Evolutionary conservation across 2,329 filamentous ascomycete genomes (phyloP).

Genomic region (Clarireedia monteithiana): DNA sequence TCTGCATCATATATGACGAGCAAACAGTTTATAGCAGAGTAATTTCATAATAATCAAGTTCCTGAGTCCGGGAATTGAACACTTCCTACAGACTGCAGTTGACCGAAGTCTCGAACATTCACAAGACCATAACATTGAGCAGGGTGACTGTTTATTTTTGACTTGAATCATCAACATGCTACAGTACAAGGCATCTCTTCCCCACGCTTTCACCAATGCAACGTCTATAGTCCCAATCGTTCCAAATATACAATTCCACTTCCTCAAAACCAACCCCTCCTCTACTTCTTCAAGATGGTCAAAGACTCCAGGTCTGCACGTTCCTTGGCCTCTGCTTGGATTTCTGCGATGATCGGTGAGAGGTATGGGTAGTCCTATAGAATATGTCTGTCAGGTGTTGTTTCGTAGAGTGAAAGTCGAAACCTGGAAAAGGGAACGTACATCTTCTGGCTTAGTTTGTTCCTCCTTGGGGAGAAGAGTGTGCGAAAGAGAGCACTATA

Average conservation of each 20-base stretch:
- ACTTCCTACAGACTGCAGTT: too few relatives aligned
- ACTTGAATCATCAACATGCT: conserved; percentile 4
- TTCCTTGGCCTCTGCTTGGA: conserved; percentile 60
- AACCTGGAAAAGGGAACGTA: conserved; percentile 31
- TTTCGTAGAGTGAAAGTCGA: conserved; percentile 14
- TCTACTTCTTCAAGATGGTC: conserved; percentile 39
- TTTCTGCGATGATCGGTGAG: conserved; percentile 57
- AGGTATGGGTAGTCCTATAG: conserved; percentile 58
- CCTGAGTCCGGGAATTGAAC: too few relatives aligned
- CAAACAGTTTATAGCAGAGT: too few relatives aligned
- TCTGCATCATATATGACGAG: too few relatives aligned
- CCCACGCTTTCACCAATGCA: background rate
- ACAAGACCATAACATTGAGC: background rate
- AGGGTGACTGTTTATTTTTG: conserved; percentile 2
- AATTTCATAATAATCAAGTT: too few relatives aligned
- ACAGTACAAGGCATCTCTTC: conserved; percentile 5
- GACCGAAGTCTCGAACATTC: too few relatives aligned
- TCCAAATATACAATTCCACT: conserved; percentile 15
- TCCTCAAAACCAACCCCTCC: background rate
- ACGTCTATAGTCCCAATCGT: background rate
- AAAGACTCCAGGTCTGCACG: conserved; percentile 61
- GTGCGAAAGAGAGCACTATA: conserved; percentile 48
- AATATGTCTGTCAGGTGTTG: conserved; percentile 8
- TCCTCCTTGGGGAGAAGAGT: conserved; percentile 56
- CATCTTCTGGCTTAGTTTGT: conserved; percentile 61